Evolutionary conservation across 192 early-diverging fungal species (phyloP).

Genomic region (Lobosporangium transversale): DNA sequence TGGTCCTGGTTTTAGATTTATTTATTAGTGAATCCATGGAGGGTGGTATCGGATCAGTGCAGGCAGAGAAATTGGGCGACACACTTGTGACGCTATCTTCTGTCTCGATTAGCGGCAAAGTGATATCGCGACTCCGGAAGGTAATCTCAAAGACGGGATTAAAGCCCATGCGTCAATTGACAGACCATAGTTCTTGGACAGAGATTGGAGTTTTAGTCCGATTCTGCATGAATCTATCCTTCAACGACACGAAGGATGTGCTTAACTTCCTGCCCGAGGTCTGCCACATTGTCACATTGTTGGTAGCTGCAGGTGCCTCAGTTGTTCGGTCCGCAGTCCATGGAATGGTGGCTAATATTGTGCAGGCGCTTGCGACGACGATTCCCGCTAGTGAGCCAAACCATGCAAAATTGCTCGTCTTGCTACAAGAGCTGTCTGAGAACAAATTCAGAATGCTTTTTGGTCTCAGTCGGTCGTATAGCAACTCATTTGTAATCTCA

Average conservation of each 20-base stretch:
- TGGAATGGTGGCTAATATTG: slow-evolving; percentile 92
- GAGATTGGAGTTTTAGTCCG: slow-evolving; percentile 92
- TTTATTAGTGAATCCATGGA: slow-evolving; percentile 86
- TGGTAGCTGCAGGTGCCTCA: slow-evolving; percentile 87
- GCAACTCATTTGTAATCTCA: slow-evolving; percentile 74
- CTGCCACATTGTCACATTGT: slow-evolving; percentile 84
- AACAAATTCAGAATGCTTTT: slow-evolving; percentile 83
- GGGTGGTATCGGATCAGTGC: slow-evolving; percentile 78
- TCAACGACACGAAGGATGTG: slow-evolving; percentile 79
- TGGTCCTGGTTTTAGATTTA: slow-evolving; percentile 82
- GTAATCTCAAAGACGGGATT: slow-evolving; percentile 84
- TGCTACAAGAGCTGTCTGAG: slow-evolving; percentile 84
- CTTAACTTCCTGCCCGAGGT: slow-evolving; percentile 87
- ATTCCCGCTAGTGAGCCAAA: slow-evolving; percentile 67
- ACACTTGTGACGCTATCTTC: slow-evolving; percentile 86
- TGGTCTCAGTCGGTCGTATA: slow-evolving; percentile 73
- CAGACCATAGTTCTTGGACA: slow-evolving; percentile 88
- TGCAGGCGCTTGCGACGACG: slow-evolving; percentile 82
- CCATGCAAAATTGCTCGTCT: slow-evolving; percentile 62
- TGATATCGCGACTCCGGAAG: slow-evolving; percentile 83
- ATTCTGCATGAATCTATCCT: slow-evolving; percentile 89
- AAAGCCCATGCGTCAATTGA: slow-evolving; percentile 74
- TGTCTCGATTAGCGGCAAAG: slow-evolving; percentile 81
- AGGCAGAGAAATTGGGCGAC: slow-evolving; percentile 88
- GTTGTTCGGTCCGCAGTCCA: slow-evolving; percentile 90